phyloP scores from a whole-genome alignment of 768 basidiomycete species.

The Albatrellus ellisii region DNA sequence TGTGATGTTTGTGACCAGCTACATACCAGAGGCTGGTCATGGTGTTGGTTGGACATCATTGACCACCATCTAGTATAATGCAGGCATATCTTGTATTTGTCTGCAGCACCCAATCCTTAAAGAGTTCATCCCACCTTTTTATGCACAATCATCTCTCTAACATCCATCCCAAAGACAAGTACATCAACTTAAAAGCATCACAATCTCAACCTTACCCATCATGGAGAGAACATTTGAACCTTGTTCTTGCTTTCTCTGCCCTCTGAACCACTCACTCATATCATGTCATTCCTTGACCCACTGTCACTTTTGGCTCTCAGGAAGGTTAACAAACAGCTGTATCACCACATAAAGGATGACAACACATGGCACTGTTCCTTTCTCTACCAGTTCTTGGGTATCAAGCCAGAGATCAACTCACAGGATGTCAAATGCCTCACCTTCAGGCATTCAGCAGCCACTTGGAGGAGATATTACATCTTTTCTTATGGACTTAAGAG shows the following conservation, averaged over 20 bases:
- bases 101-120: constrained; percentile 14
- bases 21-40: too few relatives aligned
- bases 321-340: constrained; percentile 35
- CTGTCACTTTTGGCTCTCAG: constrained; percentile 45
- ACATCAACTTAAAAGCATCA: constrained; percentile 19
- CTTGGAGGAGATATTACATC: constrained; percentile 68
- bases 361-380: constrained; percentile 74
- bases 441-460: constrained; percentile 38
- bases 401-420: constrained; percentile 50
- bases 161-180: constrained; percentile 25
- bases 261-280: constrained; percentile 59
- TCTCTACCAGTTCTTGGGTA: constrained; percentile 49
- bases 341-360: constrained; percentile 61
- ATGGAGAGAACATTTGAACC: constrained; percentile 16
- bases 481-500: constrained; percentile 36
- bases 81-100: constrained; percentile 16
- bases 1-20: too few relatives aligned
- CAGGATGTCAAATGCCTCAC: constrained; percentile 28
- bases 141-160: constrained; percentile 50
- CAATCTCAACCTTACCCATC: constrained; percentile 23
- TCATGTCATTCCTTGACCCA: constrained; percentile 63
- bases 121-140: constrained; percentile 27
- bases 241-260: constrained; percentile 32
- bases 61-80: constrained; percentile 16
- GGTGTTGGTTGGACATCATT: constrained; percentile 3